Evolutionary conservation across 306 rosid genomes (phyloP).

Genomic region (Parietaria judaica): DNA sequence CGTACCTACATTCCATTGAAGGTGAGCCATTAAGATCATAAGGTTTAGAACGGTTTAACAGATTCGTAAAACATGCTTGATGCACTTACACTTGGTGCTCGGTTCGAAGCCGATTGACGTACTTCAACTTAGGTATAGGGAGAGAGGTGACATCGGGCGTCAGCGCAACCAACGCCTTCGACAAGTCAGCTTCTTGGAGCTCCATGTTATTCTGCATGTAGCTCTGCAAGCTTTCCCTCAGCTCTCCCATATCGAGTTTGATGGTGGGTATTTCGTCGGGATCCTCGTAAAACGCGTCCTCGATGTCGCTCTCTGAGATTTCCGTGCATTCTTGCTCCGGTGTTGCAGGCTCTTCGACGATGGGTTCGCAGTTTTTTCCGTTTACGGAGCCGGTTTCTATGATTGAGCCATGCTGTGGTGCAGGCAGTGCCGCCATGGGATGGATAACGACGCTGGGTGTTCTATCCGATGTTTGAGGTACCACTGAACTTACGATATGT

Average conservation of each 20-base stretch:
- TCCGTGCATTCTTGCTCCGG: slow-evolving; percentile 60
- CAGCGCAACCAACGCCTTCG: slow-evolving; percentile 78
- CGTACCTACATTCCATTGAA: slow-evolving; percentile 60
- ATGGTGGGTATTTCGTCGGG: slow-evolving; percentile 59
- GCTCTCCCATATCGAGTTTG: slow-evolving; percentile 35
- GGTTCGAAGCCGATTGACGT: slow-evolving; percentile 76
- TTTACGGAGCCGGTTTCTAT: slow-evolving; percentile 22
- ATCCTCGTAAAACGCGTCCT: slow-evolving; percentile 54
- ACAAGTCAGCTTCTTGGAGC: slow-evolving; percentile 54
- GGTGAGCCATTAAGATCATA: slow-evolving; percentile 13
- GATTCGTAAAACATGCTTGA: too few relatives aligned
- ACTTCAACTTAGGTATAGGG: slow-evolving; percentile 72
- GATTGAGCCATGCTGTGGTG: slow-evolving; percentile 31
- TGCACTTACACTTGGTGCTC: slow-evolving; percentile 89
- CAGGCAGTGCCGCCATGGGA: slow-evolving; percentile 39
- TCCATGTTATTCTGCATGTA: slow-evolving; percentile 41
- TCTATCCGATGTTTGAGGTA: slow-evolving; percentile 27
- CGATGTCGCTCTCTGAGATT: slow-evolving; percentile 58
- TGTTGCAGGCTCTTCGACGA: slow-evolving; percentile 82
- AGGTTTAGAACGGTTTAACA: too few relatives aligned
- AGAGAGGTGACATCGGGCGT: slow-evolving; percentile 44
- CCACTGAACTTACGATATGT: slow-evolving; percentile 37
- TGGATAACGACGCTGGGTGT: slow-evolving; percentile 32
- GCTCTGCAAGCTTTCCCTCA: slow-evolving; percentile 32
- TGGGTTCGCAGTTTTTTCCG: slow-evolving; percentile 51